These are phyloP conservation scores for Lophium mytilinum DNA, from an alignment of 495 filamentous ascomycete species.

Conservation along the genomic window DNA sequence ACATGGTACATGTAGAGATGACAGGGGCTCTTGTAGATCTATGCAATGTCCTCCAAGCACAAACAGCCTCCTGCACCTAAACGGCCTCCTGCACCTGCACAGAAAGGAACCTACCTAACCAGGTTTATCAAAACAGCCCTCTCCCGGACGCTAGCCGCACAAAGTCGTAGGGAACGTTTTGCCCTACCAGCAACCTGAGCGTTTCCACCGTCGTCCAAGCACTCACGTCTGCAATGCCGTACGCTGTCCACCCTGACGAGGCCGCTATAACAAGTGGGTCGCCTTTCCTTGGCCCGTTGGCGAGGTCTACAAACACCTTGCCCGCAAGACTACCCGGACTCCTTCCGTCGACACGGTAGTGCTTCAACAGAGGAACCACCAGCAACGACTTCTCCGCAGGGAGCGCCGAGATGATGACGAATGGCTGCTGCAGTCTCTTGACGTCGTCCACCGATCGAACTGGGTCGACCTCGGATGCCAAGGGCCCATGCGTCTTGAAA, in stretches of 20 bases:
- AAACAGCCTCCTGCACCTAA: background rate
- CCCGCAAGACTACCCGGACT: slow-evolving; percentile 41
- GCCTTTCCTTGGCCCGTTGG: slow-evolving; percentile 56
- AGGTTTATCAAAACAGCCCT: slow-evolving; percentile 47
- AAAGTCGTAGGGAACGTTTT: slow-evolving; percentile 83
- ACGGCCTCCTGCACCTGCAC: background rate
- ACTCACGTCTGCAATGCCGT: slow-evolving; percentile 68
- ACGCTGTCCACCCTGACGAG: slow-evolving; percentile 66
- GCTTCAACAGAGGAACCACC: slow-evolving; percentile 68
- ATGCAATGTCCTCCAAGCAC: background rate
- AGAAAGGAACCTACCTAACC: background rate
- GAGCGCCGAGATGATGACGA: slow-evolving; percentile 70
- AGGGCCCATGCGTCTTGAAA: slow-evolving; percentile 58
- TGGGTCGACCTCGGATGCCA: slow-evolving; percentile 60
- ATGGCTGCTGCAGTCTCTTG: slow-evolving; percentile 64
- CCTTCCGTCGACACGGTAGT: slow-evolving; percentile 38
- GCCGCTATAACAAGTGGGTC: slow-evolving; percentile 63
- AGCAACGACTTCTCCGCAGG: slow-evolving; percentile 69
- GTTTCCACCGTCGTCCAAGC: slow-evolving; percentile 79
- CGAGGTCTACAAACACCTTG: slow-evolving; percentile 75
- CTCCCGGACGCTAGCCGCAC: slow-evolving; percentile 67
- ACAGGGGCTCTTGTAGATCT: background rate
- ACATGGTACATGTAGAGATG: background rate
- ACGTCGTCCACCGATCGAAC: slow-evolving; percentile 74
- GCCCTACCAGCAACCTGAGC: slow-evolving; percentile 64